Evolutionary conservation across 2,329 filamentous ascomycete genomes (phyloP).

Genomic region (Ophiostoma novo-ulmi): DNA sequence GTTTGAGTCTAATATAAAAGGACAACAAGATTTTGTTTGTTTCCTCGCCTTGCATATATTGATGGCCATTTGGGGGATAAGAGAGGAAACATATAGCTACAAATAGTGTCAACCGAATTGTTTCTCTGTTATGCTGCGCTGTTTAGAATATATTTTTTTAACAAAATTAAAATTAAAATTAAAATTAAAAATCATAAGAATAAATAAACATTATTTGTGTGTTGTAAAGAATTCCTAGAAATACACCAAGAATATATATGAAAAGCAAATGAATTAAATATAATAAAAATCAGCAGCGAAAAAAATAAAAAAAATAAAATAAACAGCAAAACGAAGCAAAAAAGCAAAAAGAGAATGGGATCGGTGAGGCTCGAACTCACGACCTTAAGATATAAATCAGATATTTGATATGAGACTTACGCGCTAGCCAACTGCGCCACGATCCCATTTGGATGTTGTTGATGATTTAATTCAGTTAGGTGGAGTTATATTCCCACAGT

Average conservation of each 20-base stretch:
- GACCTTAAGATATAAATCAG: constrained; percentile 26
- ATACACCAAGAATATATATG: not conserved
- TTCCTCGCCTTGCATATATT: too few species aligned
- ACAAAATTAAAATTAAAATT: too few species aligned
- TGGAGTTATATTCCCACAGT: not conserved
- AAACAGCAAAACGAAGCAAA: not conserved
- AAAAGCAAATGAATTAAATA: constrained; percentile 32
- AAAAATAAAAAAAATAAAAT: not conserved
- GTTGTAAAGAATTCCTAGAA: too few species aligned
- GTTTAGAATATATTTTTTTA: too few species aligned
- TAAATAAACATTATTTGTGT: too few species aligned
- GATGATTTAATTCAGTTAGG: not conserved
- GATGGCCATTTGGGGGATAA: too few species aligned
- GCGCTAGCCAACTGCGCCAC: constrained; percentile 18
- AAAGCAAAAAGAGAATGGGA: constrained; percentile 18
- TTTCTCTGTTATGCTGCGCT: too few species aligned
- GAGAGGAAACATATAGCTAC: too few species aligned
- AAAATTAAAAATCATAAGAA: too few species aligned
- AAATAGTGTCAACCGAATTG: too few species aligned
- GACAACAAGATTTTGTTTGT: too few species aligned
- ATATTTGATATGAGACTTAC: constrained; percentile 17
- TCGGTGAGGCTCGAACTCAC: constrained; percentile 29
- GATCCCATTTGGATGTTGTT: constrained; percentile 13
- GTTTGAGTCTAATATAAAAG: too few species aligned
- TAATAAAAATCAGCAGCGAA: not conserved